phyloP scores from a whole-genome alignment of 805 yeast species.

The Diddensiella santjacobensis region DNA sequence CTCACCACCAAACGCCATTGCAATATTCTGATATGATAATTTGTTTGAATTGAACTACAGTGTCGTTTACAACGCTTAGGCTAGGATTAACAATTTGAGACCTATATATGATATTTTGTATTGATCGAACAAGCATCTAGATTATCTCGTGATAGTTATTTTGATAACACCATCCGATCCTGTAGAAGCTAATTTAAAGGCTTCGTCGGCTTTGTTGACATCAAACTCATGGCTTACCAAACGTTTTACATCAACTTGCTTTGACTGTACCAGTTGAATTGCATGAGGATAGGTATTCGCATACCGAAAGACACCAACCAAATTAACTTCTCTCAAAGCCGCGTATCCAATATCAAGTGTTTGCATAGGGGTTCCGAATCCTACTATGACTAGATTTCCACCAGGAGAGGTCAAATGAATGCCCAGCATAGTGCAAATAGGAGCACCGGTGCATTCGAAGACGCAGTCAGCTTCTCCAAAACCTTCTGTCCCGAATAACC shows the following conservation, averaged over 20 bases:
- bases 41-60: slow-evolving; percentile 2
- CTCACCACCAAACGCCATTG: slow-evolving; percentile 40
- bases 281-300: slow-evolving; percentile 28
- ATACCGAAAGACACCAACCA: slow-evolving; percentile 30
- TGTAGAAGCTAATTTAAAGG: slow-evolving; percentile 7
- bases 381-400: slow-evolving; percentile 40
- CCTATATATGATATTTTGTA: too few relatives aligned
- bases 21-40: slow-evolving; percentile 18
- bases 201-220: slow-evolving; percentile 1
- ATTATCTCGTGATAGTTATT: slow-evolving; percentile 4
- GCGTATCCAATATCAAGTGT: slow-evolving; percentile 30
- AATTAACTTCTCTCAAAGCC: slow-evolving; percentile 28
- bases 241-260: slow-evolving; percentile 10
- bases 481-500: slow-evolving; percentile 27
- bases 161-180: slow-evolving; percentile 9
- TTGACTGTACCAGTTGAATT: slow-evolving; percentile 13
- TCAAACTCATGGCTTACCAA: slow-evolving; percentile 8
- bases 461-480: slow-evolving; percentile 46
- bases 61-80: too few relatives aligned
- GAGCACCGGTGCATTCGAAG: slow-evolving; percentile 75
- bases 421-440: slow-evolving; percentile 59
- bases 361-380: slow-evolving; percentile 31
- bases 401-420: slow-evolving; percentile 53
- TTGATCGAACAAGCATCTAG: too few relatives aligned
- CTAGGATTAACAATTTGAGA: too few relatives aligned